These are phyloP conservation scores for Ostreobium quekettii DNA, from an alignment of 139 green algal species.

Conservation along the genomic window DNA sequence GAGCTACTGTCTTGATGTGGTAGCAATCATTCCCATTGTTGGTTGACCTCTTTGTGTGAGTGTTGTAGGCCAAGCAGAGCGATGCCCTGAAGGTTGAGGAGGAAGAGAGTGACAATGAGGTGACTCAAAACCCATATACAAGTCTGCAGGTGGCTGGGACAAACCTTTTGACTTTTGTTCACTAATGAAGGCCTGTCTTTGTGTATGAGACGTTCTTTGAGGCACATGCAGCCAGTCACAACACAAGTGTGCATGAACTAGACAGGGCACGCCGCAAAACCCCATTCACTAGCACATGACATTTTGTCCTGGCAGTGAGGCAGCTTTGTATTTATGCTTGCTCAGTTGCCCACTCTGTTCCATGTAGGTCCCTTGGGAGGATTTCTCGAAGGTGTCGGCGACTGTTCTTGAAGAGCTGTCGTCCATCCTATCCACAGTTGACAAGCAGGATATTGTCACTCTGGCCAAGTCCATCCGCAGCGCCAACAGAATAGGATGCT, in stretches of 20 bases:
- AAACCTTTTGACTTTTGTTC: neutral
- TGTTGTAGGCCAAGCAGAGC: neutral
- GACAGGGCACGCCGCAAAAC: too few species aligned
- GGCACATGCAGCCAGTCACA: neutral
- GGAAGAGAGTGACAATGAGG: constrained; percentile 12
- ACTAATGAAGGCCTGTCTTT: neutral
- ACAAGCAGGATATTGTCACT: constrained; percentile 4
- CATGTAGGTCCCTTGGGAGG: constrained; percentile 6
- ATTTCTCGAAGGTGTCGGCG: neutral
- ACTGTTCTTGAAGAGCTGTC: neutral
- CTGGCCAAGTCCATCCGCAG: neutral
- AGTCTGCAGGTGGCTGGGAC: too few species aligned
- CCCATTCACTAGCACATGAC: neutral
- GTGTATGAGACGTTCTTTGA: neutral
- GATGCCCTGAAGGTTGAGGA: neutral
- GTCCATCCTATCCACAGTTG: neutral
- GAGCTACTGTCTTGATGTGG: neutral
- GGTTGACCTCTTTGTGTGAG: too few species aligned
- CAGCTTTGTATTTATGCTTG: neutral
- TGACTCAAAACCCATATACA: too few species aligned
- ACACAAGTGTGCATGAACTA: neutral
- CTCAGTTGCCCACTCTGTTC: neutral
- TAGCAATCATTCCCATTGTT: too few species aligned
- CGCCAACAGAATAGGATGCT: constrained; percentile 9
- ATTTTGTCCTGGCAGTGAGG: neutral